Evolutionary conservation across 2,329 filamentous ascomycete genomes (phyloP), one percentile per base, ranked within the genome.

Genomic region (Botryotinia globosa): DNA sequence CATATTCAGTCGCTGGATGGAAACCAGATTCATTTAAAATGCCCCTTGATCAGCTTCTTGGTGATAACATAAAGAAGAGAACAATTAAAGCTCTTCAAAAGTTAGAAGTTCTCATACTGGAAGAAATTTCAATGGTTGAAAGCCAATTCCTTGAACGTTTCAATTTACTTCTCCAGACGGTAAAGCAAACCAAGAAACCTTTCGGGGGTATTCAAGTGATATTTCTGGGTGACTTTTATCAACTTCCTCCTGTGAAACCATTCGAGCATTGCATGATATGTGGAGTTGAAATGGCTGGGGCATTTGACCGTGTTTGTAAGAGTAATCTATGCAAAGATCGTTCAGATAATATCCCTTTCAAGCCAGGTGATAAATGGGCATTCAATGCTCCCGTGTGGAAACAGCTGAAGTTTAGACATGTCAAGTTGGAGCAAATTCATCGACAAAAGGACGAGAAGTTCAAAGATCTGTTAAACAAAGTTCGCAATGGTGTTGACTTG

Each of bases 121-220:
- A 80, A 63, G 79, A 80, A 44, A 75, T 79, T 3, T 79, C 78
- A 4, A 80, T 80, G 78, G 76, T 79, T 8, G 78, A 79, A 25
- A 78, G 76, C 44, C 75, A 77, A 54, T 76, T 79, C 37, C 61
- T 80, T 16, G 77, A 79, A 67, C 70, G 77, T 1, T 69, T 79
- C 54, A 76, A 77, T 61, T 25, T 76, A 4, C 65, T 77, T n/a
- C 39, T 79, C 25, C 74, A 77, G 29, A 22, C 67, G 12, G 64
- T 77, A 29, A 44, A 74, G 39, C n/a, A 48, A 1, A 70, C n/a
- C 18, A 20, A 29, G 3, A 10, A 39, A 4, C 76, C 78, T 18
- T 78, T 80, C 42, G 78, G 77, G 5, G 78, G 78, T 12, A 77
- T 76, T 44, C 78, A 79, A 69, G 75, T 79, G 16, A 78, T 80